These are phyloP conservation scores for sunflower (Helianthus annuus) DNA, from an alignment of 129 eudicot species.

Conservation along the genomic window DNA sequence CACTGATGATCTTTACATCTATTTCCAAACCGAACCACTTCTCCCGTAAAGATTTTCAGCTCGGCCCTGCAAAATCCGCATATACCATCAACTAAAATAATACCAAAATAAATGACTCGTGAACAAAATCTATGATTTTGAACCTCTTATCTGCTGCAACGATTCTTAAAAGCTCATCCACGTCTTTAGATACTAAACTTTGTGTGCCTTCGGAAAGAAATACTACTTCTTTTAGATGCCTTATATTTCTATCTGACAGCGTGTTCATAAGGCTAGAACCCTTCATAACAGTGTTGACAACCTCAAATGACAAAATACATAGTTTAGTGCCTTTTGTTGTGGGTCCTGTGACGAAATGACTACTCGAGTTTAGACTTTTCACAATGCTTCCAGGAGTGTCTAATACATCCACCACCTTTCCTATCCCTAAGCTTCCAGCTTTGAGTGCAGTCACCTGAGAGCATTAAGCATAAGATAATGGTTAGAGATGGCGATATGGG, in stretches of 20 bases:
- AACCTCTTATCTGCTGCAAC: conserved; percentile 88
- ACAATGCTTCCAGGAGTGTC: conserved; percentile 89
- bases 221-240: conserved; percentile 57
- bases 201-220: conserved; percentile 83
- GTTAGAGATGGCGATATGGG: conserved; percentile 12
- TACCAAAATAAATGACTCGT: not conserved
- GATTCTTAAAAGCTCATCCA: conserved; percentile 67
- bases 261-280: conserved; percentile 78
- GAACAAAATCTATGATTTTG: not conserved
- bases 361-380: conserved; percentile 54
- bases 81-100: conserved; percentile 5
- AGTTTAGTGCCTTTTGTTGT: conserved; percentile 67
- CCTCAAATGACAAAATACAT: conserved; percentile 84
- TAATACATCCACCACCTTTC: conserved; percentile 66
- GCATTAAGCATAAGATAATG: not conserved
- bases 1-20: conserved; percentile 97
- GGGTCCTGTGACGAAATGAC: conserved; percentile 65
- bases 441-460: conserved; percentile 60
- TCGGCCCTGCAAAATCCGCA: conserved; percentile 58
- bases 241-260: conserved; percentile 50
- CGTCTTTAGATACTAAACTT: conserved; percentile 63
- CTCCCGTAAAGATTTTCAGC: conserved; percentile 65
- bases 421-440: conserved; percentile 73
- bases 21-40: conserved; percentile 92
- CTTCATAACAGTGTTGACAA: conserved; percentile 91